Base-by-base conservation (phyloP, 139 green algal genomes). In the Micractinium conductrix region DNA sequence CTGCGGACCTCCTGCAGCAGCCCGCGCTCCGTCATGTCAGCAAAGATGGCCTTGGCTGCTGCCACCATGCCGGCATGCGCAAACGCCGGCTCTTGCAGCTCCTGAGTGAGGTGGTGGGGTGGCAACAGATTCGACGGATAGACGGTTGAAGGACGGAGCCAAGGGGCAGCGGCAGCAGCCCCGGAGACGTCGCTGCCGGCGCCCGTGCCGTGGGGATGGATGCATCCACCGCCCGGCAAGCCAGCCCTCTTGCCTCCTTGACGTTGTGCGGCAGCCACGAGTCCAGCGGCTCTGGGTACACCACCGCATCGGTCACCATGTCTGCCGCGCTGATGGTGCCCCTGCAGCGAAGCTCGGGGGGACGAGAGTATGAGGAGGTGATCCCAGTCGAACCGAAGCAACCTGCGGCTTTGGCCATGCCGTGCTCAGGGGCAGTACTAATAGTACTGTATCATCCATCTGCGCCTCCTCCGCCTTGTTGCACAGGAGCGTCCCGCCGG, bases 1-100 rank as follows among this genome's bases (percentile, higher is more conserved):
- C n/a, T 7, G 30, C 62, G 5, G n/a, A 50, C 70, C 76, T 82
- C 58, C 60, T 67, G 65, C 62, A 93, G 79, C 55, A 92, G 85
- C 14, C 83, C 89, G 7, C 83, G 72, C 42, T 87, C 83, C 37
- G 73, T 78, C 86, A 93, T 87, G 55, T 92, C 89, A 24, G 76
- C n/a, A 26, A 93, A 83, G 4, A 93, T 86, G 21, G 89, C 86
- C 21, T 73, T 67, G 8, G 90, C 86, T n/a, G 89, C 78, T 19
- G 79, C 62, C 65, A 91, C 45, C 63, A 92, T 92, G 67, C 90
- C 90, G 1, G 83, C 80, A 62, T 93, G 90, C 7, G 67, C 90
- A 58, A 73, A 86, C 4, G 45, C 67, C 16, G 73, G 74, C 22
- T 58, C 67, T 21, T 42, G 9, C 8, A 85, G 71, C 44, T 81